Evolutionary conservation across 2,329 filamentous ascomycete genomes (phyloP).

Genomic region (Fusarium neocosmosporiellum): DNA sequence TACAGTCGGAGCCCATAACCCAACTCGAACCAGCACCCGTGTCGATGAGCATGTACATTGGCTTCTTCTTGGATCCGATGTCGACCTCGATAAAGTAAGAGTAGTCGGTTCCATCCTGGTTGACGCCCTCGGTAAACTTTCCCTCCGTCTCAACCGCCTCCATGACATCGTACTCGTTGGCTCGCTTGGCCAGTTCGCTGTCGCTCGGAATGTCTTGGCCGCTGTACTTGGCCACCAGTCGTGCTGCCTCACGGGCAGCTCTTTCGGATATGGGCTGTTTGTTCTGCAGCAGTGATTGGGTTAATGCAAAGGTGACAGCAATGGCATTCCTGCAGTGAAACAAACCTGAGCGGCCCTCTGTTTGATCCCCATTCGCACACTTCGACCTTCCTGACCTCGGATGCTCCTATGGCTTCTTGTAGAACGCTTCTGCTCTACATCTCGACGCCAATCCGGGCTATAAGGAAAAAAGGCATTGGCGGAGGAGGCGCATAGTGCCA

Average conservation of each 20-base stretch:
- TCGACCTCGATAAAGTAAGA: constrained; percentile 71
- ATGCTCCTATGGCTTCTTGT: constrained; percentile 40
- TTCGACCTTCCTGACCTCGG: constrained; percentile 18
- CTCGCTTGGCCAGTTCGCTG: constrained; percentile 48
- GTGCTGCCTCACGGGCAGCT: constrained; percentile 53
- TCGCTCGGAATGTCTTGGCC: constrained; percentile 25
- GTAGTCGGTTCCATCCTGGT: constrained; percentile 74
- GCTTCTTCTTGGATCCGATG: constrained; percentile 65
- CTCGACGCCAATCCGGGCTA: constrained; percentile 51
- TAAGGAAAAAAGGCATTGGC: constrained; percentile 62
- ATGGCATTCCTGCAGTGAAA: constrained; percentile 15
- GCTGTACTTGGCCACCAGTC: constrained; percentile 55
- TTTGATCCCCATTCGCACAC: constrained; percentile 56
- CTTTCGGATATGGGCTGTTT: constrained; percentile 47
- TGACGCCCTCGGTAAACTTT: constrained; percentile 64
- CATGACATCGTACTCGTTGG: constrained; percentile 61
- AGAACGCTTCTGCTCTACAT: constrained; percentile 38
- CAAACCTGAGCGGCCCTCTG: constrained; percentile 51
- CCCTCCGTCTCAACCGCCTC: constrained; percentile 58
- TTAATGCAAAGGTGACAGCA: constrained; percentile 22
- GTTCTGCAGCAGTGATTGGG: constrained; percentile 42
- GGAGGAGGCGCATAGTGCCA: constrained; percentile 60
- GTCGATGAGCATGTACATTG: constrained; percentile 72
- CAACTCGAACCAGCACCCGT: constrained; percentile 80
- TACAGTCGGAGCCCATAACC: constrained; percentile 82